Evolutionary conservation across 441 rosid species (phyloP), one percentile per base, ranked within the genome.

Genomic region (Viola pubescens): DNA sequence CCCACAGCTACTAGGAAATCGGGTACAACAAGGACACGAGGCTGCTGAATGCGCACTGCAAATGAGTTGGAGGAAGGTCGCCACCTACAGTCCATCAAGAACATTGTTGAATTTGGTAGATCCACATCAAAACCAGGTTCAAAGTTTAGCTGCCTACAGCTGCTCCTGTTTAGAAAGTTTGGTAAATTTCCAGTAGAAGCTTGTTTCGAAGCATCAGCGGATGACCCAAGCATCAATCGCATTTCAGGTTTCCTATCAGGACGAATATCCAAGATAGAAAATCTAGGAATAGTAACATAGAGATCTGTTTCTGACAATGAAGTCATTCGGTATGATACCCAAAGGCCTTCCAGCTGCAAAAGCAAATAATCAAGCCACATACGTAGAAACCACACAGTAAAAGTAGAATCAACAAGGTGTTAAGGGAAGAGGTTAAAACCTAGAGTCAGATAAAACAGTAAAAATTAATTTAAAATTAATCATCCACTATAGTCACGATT

Each of bases 221-320:
- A 91, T 34, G 96, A 87, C 63, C 99, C 99, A 37, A 94, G 97
- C 97, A 94, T 94, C 76, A 94, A 77, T 45, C 96, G 90, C 99
- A 94, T 88, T 79, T 94, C 99, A 76, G 97, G 81, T 81, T 85
- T 91, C 51, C 96, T 87, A 69, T 73, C 77, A 60, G 92, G 86
- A 67, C 97, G 99, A 65, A 79, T 79, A 72, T 94, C 99, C 71
- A 88, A 70, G 72, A 94, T 67, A 63, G 98, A 91, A 75, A 94
- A 84, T 66, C 80, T 91, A 44, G 97, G 92, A 78, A 94, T 73
- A 6, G 97, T 91, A 49, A 94, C 75, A 67, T 94, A 91, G 59
- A 94, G 88, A 79, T 94, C 98, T 60, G 89, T 81, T 79, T 94
- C 99, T 48, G 92, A 84, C 63, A 82, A 76, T 43, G 97, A 91